These are phyloP conservation scores for Casaregolazyma suthepensis DNA, from an alignment of 1,139 yeast species.

Conservation along the genomic window DNA sequence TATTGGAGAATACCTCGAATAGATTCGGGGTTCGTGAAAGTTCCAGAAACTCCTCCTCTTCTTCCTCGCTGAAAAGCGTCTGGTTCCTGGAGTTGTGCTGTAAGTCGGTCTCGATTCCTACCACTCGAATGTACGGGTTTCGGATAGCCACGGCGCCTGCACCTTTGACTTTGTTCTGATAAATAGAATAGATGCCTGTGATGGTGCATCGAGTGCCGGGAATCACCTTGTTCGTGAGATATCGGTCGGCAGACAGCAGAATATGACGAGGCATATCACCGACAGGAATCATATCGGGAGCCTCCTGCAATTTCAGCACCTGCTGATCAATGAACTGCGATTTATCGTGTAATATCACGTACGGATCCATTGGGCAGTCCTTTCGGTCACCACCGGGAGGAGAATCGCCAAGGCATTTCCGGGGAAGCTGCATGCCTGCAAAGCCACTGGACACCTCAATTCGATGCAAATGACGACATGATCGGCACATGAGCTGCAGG, in stretches of 20 bases:
- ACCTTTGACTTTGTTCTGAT: conserved; percentile 54
- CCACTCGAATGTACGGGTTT: conserved; percentile 81
- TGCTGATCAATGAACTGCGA: conserved; percentile 93
- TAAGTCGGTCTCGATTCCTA: conserved; percentile 80
- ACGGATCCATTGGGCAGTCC: conserved; percentile 83
- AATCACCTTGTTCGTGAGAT: conserved; percentile 79
- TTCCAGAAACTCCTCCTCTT: conserved; percentile 82
- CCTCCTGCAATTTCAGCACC: conserved; percentile 84
- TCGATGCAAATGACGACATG: conserved; percentile 74
- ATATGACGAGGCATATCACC: conserved; percentile 99
- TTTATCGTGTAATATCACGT: conserved; percentile 87
- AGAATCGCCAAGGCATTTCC: conserved; percentile 50
- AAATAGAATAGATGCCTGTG: conserved; percentile 88
- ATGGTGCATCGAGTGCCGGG: conserved; percentile 95
- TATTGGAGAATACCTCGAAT: conserved; percentile 75
- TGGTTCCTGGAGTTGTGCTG: conserved; percentile 64
- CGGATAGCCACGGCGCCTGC: conserved; percentile 77
- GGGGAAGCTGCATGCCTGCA: conserved; percentile 74
- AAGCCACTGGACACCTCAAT: conserved; percentile 67
- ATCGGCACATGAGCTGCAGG: conserved; percentile 79
- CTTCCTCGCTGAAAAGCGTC: conserved; percentile 79
- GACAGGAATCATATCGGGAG: conserved; percentile 97
- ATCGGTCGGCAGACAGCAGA: conserved; percentile 80
- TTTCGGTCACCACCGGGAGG: conserved; percentile 55
- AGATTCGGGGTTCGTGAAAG: conserved; percentile 78